Percentiles rank a stretch among this genome's conserved stretches.
phyloP scores from a whole-genome alignment of 805 yeast species.

The Candida ovalis region DNA sequence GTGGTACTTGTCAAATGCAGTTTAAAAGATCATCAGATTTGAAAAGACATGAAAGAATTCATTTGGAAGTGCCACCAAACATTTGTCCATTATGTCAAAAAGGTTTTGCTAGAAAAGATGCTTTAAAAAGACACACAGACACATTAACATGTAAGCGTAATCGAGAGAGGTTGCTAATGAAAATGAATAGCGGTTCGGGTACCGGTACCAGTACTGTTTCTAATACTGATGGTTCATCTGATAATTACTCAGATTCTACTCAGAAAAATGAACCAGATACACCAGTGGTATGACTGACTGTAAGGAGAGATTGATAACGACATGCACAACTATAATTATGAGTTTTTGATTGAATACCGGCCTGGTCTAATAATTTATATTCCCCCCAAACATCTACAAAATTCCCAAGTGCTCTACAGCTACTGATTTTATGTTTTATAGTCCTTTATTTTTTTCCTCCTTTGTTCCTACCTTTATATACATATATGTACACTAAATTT shows the following conservation, averaged over 20 bases:
- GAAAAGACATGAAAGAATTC: conserved; percentile 74
- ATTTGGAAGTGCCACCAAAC: conserved; percentile 66
- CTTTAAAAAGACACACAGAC: conserved; percentile 69
- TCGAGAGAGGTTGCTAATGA: conserved; percentile 44
- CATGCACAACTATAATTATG: too few species aligned
- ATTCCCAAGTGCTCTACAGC: background rate
- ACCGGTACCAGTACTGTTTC: background rate
- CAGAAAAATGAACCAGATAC: background rate
- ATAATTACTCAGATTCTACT: background rate
- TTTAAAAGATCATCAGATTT: conserved; percentile 68
- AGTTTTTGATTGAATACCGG: too few species aligned
- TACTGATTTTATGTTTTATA: background rate
- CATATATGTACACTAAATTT: background rate
- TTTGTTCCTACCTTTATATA: background rate
- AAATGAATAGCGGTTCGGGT: background rate
- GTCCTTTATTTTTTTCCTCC: background rate
- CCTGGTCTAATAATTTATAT: too few species aligned
- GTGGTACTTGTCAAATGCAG: conserved; percentile 56
- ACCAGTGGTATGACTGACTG: too few species aligned
- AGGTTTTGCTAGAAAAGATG: conserved; percentile 82
- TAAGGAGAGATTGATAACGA: too few species aligned
- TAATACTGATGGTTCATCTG: background rate
- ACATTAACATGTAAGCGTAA: conserved; percentile 74
- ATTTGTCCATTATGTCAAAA: conserved; percentile 74
- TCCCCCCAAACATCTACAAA: background rate